phyloP scores from a whole-genome alignment of 2,329 filamentous ascomycete genomes.

The Penicillium sp. region DNA sequence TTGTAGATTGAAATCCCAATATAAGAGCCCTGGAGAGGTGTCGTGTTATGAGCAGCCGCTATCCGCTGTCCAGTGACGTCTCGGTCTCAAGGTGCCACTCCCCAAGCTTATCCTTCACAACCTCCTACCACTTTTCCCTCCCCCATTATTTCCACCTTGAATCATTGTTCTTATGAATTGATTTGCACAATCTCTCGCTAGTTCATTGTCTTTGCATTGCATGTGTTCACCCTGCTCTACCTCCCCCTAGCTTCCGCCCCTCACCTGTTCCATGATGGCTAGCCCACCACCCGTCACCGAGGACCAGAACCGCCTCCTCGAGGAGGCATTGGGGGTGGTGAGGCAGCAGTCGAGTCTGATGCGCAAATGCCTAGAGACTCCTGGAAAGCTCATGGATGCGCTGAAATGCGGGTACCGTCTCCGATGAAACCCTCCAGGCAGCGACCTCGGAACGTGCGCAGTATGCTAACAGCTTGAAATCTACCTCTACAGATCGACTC shows the following conservation, averaged over 20 bases:
- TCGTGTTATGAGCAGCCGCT: not conserved
- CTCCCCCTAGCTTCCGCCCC: constrained; percentile 21
- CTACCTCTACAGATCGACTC: constrained; percentile 70
- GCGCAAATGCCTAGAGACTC: constrained; percentile 95
- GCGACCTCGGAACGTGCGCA: constrained; percentile 20
- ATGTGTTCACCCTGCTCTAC: constrained; percentile 27
- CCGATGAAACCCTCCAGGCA: constrained; percentile 21
- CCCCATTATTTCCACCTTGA: constrained; percentile 1
- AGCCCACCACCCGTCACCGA: constrained; percentile 62
- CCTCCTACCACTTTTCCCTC: constrained; percentile 12
- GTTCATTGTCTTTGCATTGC: constrained; percentile 18
- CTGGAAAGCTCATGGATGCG: constrained; percentile 98
- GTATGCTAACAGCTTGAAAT: constrained; percentile 15
- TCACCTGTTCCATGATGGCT: constrained; percentile 43
- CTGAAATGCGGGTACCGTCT: constrained; percentile 91
- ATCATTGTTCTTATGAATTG: constrained; percentile 11
- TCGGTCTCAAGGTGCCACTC: constrained; percentile 17
- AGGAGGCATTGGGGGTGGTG: constrained; percentile 94
- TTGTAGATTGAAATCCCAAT: not conserved
- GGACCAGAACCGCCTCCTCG: constrained; percentile 86
- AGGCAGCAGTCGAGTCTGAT: constrained; percentile 95
- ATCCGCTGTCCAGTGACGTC: constrained; percentile 17
- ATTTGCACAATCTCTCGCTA: not conserved
- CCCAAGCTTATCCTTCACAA: constrained; percentile 24
- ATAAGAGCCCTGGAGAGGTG: not conserved